A percentile compares a stretch with the other conserved stretches of the same genome.
phyloP scores from a whole-genome alignment of 345 rosid genomes.

The Psidium friedrichsthalianum region DNA sequence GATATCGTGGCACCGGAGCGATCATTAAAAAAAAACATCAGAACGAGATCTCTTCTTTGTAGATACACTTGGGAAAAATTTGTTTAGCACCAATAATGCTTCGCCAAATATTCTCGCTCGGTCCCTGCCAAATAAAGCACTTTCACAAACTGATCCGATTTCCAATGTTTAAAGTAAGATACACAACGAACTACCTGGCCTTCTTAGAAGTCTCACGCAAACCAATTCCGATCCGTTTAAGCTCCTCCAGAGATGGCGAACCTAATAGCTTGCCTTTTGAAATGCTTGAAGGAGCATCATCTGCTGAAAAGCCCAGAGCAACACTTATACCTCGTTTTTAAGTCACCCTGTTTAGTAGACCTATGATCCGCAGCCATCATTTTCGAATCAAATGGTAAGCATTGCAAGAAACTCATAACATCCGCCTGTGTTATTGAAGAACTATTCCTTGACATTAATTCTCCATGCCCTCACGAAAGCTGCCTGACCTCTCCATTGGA shows the following conservation, averaged over 20 bases:
- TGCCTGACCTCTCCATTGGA: slow-evolving; percentile 75
- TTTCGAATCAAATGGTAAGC: slow-evolving; percentile 70
- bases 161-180: slow-evolving; percentile 2
- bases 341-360: slow-evolving; percentile 63
- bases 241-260: slow-evolving; percentile 59
- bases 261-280: slow-evolving; percentile 48
- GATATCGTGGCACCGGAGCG: slow-evolving; percentile 38
- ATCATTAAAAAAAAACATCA: slow-evolving; percentile 56
- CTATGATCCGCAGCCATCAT: slow-evolving; percentile 64
- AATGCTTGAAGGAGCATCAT: slow-evolving; percentile 52
- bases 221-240: slow-evolving; percentile 58
- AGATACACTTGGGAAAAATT: slow-evolving; percentile 57
- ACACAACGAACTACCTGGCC: slow-evolving; percentile 65
- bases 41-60: slow-evolving; percentile 83
- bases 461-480: slow-evolving; percentile 76
- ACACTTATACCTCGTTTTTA: slow-evolving; percentile 50
- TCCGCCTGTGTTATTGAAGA: slow-evolving; percentile 54
- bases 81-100: slow-evolving; percentile 72
- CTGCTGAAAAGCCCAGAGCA: slow-evolving; percentile 70
- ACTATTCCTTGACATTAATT: slow-evolving; percentile 55
- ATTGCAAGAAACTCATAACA: slow-evolving; percentile 58
- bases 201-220: slow-evolving; percentile 56
- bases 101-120: slow-evolving; percentile 63
- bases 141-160: slow-evolving; percentile 17
- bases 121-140: slow-evolving; percentile 47